phyloP scores from a whole-genome alignment of 2,329 filamentous ascomycete genomes.

The Fusarium pininemorale region DNA sequence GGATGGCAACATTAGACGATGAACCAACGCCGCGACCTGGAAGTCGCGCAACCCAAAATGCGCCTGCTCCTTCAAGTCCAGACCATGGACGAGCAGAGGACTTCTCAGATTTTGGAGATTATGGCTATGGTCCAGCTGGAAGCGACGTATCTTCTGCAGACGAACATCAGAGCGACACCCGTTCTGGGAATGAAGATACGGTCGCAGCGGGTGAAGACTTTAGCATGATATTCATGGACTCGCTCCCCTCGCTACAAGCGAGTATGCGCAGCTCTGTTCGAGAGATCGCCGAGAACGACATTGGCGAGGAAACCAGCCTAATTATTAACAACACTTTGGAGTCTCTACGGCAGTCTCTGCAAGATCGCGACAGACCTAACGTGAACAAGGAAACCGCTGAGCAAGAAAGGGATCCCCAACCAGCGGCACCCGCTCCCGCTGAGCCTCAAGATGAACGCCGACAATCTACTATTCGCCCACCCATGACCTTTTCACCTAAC shows the following conservation, averaged over 20 bases:
- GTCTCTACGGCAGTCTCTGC: conserved; percentile 53
- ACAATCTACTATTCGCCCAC: conserved; percentile 29
- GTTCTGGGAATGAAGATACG: conserved; percentile 50
- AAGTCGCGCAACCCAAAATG: conserved; percentile 21
- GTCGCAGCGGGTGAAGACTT: conserved; percentile 64
- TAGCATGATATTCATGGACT: conserved; percentile 68
- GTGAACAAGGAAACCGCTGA: conserved; percentile 12
- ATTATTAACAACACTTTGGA: conserved; percentile 66
- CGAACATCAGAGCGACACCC: conserved; percentile 40
- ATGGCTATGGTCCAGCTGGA: conserved; percentile 42
- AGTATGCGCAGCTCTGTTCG: conserved; percentile 49
- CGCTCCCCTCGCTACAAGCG: conserved; percentile 60
- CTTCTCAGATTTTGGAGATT: conserved; percentile 38
- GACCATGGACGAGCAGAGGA: conserved; percentile 21
- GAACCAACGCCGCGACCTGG: conserved; percentile 48
- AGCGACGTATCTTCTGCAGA: conserved; percentile 49
- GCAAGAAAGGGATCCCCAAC: conserved; percentile 8
- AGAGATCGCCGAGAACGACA: conserved; percentile 52
- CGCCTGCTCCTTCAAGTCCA: conserved; percentile 17
- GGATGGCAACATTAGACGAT: conserved; percentile 55
- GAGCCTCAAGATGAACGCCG: conserved; percentile 19
- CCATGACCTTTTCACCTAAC: conserved; percentile 33
- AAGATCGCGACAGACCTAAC: conserved; percentile 26
- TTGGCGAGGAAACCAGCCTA: conserved; percentile 65
- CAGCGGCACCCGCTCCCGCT: background rate